Percentiles rank a stretch among this genome's conserved stretches.
Conservation (phyloP, 2,329 filamentous ascomycete species). For the Ciborinia camelliae region DNA sequence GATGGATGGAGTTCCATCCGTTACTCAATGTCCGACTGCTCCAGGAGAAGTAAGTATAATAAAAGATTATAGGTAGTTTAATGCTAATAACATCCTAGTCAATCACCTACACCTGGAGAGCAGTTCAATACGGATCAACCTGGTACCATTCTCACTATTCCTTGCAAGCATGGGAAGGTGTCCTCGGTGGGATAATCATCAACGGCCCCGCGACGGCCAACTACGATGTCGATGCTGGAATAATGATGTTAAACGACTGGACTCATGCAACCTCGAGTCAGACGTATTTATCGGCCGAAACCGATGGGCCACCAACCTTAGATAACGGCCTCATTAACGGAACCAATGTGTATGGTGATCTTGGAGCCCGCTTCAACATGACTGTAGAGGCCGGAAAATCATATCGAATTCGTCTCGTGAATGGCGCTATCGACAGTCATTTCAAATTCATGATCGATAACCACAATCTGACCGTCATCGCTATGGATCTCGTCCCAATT, state of each 20-base stretch:
- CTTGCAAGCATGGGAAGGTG: conserved; percentile 49
- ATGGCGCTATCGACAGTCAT: conserved; percentile 40
- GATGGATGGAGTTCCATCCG: conserved; percentile 43
- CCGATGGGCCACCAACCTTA: conserved; percentile 32
- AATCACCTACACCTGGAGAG: conserved; percentile 25
- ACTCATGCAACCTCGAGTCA: conserved; percentile 30
- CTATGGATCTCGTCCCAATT: conserved; percentile 53
- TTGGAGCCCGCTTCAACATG: conserved; percentile 29
- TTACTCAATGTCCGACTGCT: conserved; percentile 63
- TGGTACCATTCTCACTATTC: conserved; percentile 52
- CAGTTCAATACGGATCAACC: conserved; percentile 21
- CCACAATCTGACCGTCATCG: conserved; percentile 56
- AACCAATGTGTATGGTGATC: conserved; percentile 7
- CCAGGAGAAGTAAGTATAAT: conserved; percentile 6
- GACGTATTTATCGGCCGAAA: conserved; percentile 24
- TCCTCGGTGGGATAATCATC: conserved; percentile 59
- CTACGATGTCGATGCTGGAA: conserved; percentile 60
- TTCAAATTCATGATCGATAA: conserved; percentile 49
- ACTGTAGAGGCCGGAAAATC: conserved; percentile 40
- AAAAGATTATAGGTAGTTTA: not conserved
- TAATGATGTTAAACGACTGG: conserved; percentile 40
- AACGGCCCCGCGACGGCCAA: conserved; percentile 55
- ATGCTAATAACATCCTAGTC: not conserved
- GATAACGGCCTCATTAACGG: conserved; percentile 34
- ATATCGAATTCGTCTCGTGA: conserved; percentile 47